phyloP scores from a whole-genome alignment of 2,329 filamentous ascomycete species.

The Arthrobotrys entomopaga region DNA sequence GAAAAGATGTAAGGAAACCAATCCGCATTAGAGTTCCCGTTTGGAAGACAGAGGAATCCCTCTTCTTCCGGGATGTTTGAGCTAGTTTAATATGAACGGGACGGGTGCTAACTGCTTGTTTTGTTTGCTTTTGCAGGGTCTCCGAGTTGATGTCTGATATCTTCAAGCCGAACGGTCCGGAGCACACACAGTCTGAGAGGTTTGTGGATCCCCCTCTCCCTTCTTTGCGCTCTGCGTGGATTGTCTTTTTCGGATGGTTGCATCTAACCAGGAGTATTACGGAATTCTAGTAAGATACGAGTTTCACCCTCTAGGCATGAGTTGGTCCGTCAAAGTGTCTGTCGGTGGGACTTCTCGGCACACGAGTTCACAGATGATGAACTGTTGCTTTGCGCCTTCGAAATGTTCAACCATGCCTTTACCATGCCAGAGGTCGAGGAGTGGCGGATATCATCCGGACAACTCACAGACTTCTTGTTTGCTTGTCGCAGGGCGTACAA shows the following conservation, averaged over 20 bases:
- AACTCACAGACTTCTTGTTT: conserved; percentile 84
- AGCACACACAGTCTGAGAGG: conserved; percentile 70
- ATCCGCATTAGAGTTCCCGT: conserved; percentile 49
- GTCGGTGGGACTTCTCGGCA: conserved; percentile 86
- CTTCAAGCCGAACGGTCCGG: conserved; percentile 74
- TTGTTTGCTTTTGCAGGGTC: conserved; percentile 66
- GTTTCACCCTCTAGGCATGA: conserved; percentile 74
- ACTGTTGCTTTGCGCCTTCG: conserved; percentile 81
- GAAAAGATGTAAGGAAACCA: conserved; percentile 76
- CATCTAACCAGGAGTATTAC: conserved; percentile 34
- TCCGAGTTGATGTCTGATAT: conserved; percentile 89
- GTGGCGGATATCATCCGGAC: conserved; percentile 84
- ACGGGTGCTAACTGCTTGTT: conserved; percentile 44
- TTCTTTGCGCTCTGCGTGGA: conserved; percentile 11
- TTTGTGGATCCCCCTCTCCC: conserved; percentile 65
- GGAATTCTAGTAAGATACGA: conserved; percentile 69
- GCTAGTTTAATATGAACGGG: conserved; percentile 27
- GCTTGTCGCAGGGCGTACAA: conserved; percentile 96
- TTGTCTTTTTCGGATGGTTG: conserved; percentile 13
- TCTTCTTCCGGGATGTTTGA: conserved; percentile 40
- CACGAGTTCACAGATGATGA: conserved; percentile 92
- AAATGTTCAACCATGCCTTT: conserved; percentile 91
- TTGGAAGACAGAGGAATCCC: conserved; percentile 21
- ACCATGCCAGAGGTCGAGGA: conserved; percentile 80
- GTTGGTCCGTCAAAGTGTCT: conserved; percentile 75